phyloP scores from a whole-genome alignment of 1,139 yeast genomes.

The Diutina pseudorugosa region DNA sequence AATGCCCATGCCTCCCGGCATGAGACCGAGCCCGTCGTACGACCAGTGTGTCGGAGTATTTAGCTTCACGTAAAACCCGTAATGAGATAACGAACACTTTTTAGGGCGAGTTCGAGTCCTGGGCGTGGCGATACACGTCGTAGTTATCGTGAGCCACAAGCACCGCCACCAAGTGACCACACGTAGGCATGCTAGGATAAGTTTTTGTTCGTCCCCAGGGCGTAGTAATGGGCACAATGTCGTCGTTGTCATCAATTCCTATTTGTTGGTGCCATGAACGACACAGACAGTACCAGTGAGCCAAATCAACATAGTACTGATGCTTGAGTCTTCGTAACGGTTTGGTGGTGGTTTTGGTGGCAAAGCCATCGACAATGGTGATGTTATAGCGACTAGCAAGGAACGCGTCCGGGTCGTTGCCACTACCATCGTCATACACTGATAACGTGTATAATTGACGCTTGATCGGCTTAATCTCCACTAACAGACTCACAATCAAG shows the following conservation, averaged over 20 bases:
- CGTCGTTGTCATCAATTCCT: neutral
- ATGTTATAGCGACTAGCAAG: neutral
- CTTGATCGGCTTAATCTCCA: neutral
- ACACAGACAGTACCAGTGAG: constrained; percentile 2
- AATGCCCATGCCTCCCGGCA: neutral
- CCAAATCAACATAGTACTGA: neutral
- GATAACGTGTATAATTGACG: neutral
- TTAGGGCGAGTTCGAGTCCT: neutral
- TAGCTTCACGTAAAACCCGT: neutral
- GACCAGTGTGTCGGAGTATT: neutral
- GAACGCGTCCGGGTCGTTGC: neutral
- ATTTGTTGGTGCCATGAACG: neutral
- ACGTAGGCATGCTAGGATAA: neutral
- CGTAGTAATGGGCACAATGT: neutral
- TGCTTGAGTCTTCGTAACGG: neutral
- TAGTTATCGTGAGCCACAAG: neutral
- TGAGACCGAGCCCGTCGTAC: neutral
- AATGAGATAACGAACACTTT: neutral
- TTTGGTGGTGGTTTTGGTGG: neutral
- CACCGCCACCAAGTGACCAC: neutral
- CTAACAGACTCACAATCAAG: neutral
- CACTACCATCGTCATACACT: no score
- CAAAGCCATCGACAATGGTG: neutral
- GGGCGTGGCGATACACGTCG: neutral
- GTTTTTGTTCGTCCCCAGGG: neutral